Base-by-base conservation (phyloP, 768 basidiomycete species). In the Russula emetica region DNA sequence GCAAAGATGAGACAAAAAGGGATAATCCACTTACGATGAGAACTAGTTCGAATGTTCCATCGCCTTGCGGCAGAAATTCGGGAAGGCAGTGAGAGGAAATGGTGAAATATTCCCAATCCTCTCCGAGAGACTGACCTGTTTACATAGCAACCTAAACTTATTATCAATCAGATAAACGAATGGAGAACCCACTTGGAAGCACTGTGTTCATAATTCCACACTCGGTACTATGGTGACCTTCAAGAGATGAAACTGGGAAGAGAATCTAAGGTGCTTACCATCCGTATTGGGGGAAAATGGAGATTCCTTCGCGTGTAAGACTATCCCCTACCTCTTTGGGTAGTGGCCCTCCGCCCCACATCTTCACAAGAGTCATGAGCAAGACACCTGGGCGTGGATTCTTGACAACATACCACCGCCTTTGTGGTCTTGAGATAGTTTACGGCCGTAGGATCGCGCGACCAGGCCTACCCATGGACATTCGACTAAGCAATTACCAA, bases 311-410 rank as follows among this genome's bases (percentile, higher is more conserved):
- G 8, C 52, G 45, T 44, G 63, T 63, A 26, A 74, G 64, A 20
- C 49, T 51, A 45, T 74, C 72, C 18, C 73, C 72, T 26, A 69
- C 66, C 22, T 69, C 58, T 51, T 70, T 66, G 2, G 64, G 51
- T n/a, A 74, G 55, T 1, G 72, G 73, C 0, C 73, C 73, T n/a
- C 72, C 73, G n/a, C 70, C 72, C 62, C 67, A 73, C 62, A 72
- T 61, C 73, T 74, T 65, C n/a, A 16, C 28, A 9, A 47, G 26
- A 47, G 36, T n/a, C 14, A 42, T 61, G 7, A 63, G 55, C 20
- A 16, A 20, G 24, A 55, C 6, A n/a, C 36, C 32, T 5, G 18
- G 20, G 22, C 24, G 20, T 26, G 36, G 16, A 10, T 51, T 30
- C 6, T 6, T 18, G 22, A 28, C 30, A 32, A 65, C 71, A n/a